phyloP scores from a whole-genome alignment of 2,329 filamentous ascomycete species.

The Pseudogymnoascus sp. region DNA sequence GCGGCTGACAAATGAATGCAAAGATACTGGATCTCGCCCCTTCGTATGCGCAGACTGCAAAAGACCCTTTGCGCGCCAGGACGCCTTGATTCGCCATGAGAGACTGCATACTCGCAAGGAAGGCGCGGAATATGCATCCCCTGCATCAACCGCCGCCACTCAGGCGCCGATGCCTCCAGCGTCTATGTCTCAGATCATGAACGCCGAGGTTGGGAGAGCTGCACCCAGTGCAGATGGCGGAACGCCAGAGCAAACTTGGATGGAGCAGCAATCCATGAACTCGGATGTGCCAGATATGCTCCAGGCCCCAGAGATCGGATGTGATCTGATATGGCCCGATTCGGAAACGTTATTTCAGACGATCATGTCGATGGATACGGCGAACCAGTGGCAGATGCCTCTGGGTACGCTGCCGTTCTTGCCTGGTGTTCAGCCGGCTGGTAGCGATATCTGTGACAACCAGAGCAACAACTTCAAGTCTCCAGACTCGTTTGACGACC shows the following conservation, averaged over 20 bases:
- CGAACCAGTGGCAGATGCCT: slow-evolving; percentile 37
- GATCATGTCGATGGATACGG: slow-evolving; percentile 34
- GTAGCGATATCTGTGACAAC: slow-evolving; percentile 1
- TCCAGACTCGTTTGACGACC: slow-evolving; percentile 31
- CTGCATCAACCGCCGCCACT: background rate
- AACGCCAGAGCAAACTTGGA: slow-evolving; percentile 21
- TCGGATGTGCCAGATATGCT: slow-evolving; percentile 22
- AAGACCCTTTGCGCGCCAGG: slow-evolving; percentile 36
- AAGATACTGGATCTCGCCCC: slow-evolving; percentile 36
- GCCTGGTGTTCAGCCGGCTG: slow-evolving; percentile 12
- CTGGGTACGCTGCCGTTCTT: slow-evolving; percentile 32
- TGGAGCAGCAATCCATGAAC: slow-evolving; percentile 20
- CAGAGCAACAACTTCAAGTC: slow-evolving; percentile 22
- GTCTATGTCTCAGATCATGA: background rate
- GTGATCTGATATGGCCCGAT: slow-evolving; percentile 38
- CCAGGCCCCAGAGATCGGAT: slow-evolving; percentile 30
- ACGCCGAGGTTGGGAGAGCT: background rate
- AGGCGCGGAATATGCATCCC: background rate
- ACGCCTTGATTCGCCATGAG: slow-evolving; percentile 38
- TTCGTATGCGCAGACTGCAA: slow-evolving; percentile 35
- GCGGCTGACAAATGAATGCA: background rate
- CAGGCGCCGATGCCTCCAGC: background rate
- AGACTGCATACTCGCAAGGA: slow-evolving; percentile 32
- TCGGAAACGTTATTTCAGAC: slow-evolving; percentile 38
- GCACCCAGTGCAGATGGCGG: background rate